These are phyloP conservation scores for Obba rivulosa DNA, from an alignment of 768 basidiomycete genomes.

Conservation along the genomic window DNA sequence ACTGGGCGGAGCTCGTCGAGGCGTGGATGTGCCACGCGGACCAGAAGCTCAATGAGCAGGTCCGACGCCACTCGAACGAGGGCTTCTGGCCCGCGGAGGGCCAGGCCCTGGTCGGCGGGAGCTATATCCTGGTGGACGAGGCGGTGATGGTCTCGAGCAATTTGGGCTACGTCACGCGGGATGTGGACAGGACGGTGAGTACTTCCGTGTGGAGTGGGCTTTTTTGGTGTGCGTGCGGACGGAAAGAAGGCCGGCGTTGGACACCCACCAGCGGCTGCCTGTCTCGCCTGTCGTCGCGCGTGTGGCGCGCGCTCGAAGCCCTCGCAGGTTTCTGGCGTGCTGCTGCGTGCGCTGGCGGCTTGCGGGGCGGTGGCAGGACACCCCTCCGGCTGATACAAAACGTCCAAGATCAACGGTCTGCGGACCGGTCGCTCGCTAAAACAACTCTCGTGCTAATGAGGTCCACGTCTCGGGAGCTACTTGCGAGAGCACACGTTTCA, in stretches of 20 bases:
- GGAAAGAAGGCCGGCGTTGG: conserved; percentile 93
- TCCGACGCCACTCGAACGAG: conserved; percentile 48
- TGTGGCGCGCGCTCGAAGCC: conserved; percentile 40
- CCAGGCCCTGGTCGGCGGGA: conserved; percentile 83
- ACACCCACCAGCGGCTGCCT: conserved; percentile 55
- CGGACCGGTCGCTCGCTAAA: conserved; percentile 47
- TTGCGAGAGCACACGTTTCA: conserved; percentile 64
- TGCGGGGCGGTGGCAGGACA: conserved; percentile 28
- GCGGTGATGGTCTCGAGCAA: conserved; percentile 50
- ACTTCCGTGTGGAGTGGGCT: conserved; percentile 8
- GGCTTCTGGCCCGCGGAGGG: conserved; percentile 77
- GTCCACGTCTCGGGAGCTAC: conserved; percentile 83
- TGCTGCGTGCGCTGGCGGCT: conserved; percentile 18
- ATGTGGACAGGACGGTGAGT: conserved; percentile 54
- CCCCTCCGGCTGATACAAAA: conserved; percentile 87
- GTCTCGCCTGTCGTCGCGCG: conserved; percentile 16
- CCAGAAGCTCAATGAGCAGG: conserved; percentile 71
- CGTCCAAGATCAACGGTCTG: conserved; percentile 67
- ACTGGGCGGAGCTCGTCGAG: conserved; percentile 96
- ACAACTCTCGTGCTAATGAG: conserved; percentile 84
- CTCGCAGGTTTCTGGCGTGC: conserved; percentile 47
- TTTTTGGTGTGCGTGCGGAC: conserved; percentile 42
- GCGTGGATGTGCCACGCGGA: conserved; percentile 98
- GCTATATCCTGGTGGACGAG: conserved; percentile 78
- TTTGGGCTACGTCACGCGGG: conserved; percentile 33